phyloP scores from a whole-genome alignment of 208 protist genomes.

The Trypanosoma mega region DNA sequence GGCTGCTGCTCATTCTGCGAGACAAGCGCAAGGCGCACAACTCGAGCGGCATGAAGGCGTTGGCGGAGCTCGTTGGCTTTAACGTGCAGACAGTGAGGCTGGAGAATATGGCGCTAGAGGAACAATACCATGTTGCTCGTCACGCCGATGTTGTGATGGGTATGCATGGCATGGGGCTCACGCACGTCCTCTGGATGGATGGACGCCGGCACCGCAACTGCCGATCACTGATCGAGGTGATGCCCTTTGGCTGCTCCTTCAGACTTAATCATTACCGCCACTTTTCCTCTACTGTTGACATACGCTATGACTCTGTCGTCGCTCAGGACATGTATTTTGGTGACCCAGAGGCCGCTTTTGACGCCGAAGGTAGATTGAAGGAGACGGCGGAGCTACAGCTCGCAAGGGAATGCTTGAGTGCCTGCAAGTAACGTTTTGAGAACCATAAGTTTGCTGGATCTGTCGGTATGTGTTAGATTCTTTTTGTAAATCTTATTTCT shows the following conservation, averaged over 20 bases:
- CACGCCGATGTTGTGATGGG: conserved; percentile 52
- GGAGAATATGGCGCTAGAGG: conserved; percentile 26
- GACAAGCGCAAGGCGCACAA: conserved; percentile 33
- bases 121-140: conserved; percentile 41
- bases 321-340: conserved; percentile 28
- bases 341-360: not conserved
- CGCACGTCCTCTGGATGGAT: conserved; percentile 51
- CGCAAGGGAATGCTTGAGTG: not conserved
- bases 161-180: conserved; percentile 36
- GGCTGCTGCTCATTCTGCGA: conserved; percentile 47
- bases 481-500: not conserved
- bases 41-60: conserved; percentile 19
- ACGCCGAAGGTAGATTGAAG: not conserved
- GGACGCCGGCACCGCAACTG: conserved; percentile 20
- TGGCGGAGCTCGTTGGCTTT: conserved; percentile 40
- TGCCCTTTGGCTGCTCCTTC: conserved; percentile 30
- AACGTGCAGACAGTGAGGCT: conserved; percentile 33
- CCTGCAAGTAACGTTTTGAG: conserved; percentile 1
- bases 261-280: conserved; percentile 21
- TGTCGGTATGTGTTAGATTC: not conserved
- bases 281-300: conserved; percentile 16
- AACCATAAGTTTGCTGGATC: conserved; percentile 1
- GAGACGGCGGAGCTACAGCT: not conserved
- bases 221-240: conserved; percentile 39
- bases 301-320: conserved; percentile 25